Percentiles rank a stretch among this genome's conserved stretches.
phyloP scores from a whole-genome alignment of 495 filamentous ascomycete genomes.

The Xylaria sp. region DNA sequence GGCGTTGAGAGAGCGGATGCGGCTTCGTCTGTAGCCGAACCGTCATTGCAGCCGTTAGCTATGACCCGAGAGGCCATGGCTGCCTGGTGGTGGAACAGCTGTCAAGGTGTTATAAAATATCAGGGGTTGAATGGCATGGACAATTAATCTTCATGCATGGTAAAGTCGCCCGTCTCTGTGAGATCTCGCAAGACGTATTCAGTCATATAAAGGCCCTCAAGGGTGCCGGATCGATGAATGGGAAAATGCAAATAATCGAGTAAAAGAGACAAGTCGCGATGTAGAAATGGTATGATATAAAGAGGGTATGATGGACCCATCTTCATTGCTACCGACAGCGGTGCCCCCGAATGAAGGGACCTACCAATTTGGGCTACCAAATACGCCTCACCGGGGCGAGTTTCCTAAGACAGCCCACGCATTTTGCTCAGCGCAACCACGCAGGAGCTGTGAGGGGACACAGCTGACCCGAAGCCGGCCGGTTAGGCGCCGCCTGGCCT shows the following conservation, averaged over 20 bases:
- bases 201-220: background rate
- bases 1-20: slow-evolving; percentile 37
- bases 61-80: background rate
- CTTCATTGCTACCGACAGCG: slow-evolving; percentile 21
- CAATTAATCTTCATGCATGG: background rate
- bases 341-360: slow-evolving; percentile 10
- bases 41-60: slow-evolving; percentile 27
- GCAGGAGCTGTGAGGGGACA: slow-evolving; percentile 29
- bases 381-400: background rate
- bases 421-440: background rate
- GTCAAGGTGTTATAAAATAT: background rate
- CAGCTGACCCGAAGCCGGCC: slow-evolving; percentile 25
- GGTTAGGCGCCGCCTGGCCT: slow-evolving; percentile 15
- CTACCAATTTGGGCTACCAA: background rate
- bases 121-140: background rate
- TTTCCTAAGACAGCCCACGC: slow-evolving; percentile 28
- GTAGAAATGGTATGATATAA: slow-evolving; percentile 4
- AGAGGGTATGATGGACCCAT: slow-evolving; percentile 14
- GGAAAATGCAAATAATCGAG: background rate
- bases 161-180: background rate
- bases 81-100: background rate
- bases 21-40: slow-evolving; percentile 35
- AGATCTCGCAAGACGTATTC: background rate
- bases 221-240: background rate
- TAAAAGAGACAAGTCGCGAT: background rate